Conservation (phyloP, 192 early-diverging fungal species). For the Backusella tuberculispora region DNA sequence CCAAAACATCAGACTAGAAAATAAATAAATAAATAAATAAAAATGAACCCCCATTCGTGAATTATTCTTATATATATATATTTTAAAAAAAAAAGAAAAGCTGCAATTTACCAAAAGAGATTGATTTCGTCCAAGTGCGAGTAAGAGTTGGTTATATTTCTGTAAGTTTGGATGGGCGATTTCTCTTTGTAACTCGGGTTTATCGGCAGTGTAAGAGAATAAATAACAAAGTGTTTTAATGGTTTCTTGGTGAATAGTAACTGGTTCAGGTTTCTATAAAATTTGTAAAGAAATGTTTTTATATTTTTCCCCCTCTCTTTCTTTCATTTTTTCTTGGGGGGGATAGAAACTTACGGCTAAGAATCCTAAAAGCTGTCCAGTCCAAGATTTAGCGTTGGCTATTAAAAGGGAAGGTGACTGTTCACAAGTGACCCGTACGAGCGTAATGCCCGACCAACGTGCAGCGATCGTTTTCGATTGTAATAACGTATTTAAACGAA, state of each 20-base stretch:
- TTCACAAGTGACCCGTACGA: conserved; percentile 52
- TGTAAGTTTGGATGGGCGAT: conserved; percentile 54
- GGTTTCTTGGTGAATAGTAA: conserved; percentile 39
- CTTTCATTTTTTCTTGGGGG: too few relatives aligned
- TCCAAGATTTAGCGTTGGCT: conserved; percentile 49
- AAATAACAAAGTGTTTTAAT: conserved; percentile 51
- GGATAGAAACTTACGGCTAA: conserved; percentile 42
- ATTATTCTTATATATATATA: too few relatives aligned
- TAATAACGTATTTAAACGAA: conserved; percentile 55
- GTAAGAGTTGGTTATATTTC: conserved; percentile 51
- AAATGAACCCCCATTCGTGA: background rate
- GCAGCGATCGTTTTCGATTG: conserved; percentile 54
- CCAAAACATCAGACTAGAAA: conserved; percentile 45
- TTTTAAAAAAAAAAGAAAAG: background rate
- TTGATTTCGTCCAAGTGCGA: conserved; percentile 46
- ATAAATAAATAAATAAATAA: conserved; percentile 1
- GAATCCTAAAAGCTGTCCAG: conserved; percentile 47
- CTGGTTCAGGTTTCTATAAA: conserved; percentile 52
- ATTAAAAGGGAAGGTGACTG: conserved; percentile 47
- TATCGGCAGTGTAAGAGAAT: conserved; percentile 50
- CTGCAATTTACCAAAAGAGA: conserved; percentile 53
- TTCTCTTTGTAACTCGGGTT: conserved; percentile 60
- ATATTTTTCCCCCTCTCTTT: background rate
- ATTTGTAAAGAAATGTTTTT: background rate
- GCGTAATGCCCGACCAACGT: conserved; percentile 53